Evolutionary conservation across 2,329 filamentous ascomycete species (phyloP).

Genomic region (Talaromyces sp.): DNA sequence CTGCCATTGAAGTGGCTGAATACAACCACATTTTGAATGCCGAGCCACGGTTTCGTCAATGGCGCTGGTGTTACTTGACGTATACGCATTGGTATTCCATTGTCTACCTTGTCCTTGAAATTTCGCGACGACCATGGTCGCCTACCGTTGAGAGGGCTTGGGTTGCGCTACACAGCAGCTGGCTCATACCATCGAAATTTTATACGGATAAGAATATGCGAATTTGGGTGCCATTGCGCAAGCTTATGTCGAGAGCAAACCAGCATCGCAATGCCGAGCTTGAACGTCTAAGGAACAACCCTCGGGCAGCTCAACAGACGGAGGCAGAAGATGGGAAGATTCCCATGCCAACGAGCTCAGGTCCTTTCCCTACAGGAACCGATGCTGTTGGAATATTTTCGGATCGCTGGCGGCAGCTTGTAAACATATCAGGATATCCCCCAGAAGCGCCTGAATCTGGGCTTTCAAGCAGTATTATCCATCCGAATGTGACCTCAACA

Average conservation of each 20-base stretch:
- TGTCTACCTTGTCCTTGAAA: conserved; percentile 48
- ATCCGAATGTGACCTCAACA: not conserved
- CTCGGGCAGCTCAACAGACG: conserved; percentile 14
- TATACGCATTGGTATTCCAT: conserved; percentile 58
- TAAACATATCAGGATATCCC: conserved; percentile 6
- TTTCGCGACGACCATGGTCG: conserved; percentile 44
- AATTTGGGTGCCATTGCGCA: conserved; percentile 31
- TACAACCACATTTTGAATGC: conserved; percentile 14
- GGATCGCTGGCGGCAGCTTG: conserved; percentile 26
- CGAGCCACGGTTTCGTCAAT: conserved; percentile 46
- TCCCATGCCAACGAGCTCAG: conserved; percentile 23
- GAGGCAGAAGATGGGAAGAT: not conserved
- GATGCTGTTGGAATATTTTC: conserved; percentile 18
- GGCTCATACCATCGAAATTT: conserved; percentile 34
- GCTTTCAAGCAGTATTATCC: not conserved
- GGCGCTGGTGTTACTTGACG: conserved; percentile 57
- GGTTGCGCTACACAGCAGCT: conserved; percentile 40
- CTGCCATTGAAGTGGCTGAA: not conserved
- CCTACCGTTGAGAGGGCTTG: conserved; percentile 45
- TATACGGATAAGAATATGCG: conserved; percentile 26
- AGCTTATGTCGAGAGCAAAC: conserved; percentile 24
- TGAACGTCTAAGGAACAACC: conserved; percentile 22
- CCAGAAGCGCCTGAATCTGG: not conserved
- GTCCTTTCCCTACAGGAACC: conserved; percentile 17
- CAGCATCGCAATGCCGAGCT: conserved; percentile 30